phyloP scores from a whole-genome alignment of 1,284 basidiomycete genomes.

The Ganoderma meredithae region DNA sequence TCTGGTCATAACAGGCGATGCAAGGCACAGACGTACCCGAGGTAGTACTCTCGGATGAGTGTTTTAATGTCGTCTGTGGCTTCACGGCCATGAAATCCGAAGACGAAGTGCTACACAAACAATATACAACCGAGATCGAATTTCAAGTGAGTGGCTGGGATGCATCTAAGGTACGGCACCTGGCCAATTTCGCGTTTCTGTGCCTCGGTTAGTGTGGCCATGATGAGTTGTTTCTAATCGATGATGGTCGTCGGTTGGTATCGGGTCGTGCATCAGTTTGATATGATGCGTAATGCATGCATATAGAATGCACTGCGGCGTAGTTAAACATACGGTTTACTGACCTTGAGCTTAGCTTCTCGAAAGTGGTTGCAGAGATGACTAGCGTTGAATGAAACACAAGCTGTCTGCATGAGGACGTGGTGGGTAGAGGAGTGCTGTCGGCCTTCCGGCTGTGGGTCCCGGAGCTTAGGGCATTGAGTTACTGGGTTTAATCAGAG shows the following conservation, averaged over 20 bases:
- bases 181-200: conserved; percentile 61
- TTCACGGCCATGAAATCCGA: conserved; percentile 69
- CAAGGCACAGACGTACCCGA: conserved; percentile 51
- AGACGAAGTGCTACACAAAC: conserved; percentile 64
- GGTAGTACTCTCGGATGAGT: conserved; percentile 66
- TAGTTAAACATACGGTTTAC: background rate
- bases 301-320: background rate
- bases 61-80: conserved; percentile 59
- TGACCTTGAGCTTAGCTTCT: conserved; percentile 1
- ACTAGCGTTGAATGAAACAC: background rate
- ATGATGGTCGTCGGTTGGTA: background rate
- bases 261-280: background rate
- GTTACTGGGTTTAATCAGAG: background rate
- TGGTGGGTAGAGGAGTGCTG: background rate
- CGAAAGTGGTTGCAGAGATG: background rate
- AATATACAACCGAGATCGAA: conserved; percentile 34
- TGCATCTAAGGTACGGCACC: conserved; percentile 40
- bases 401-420: background rate
- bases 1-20: background rate
- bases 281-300: background rate
- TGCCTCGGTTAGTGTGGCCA: conserved; percentile 44
- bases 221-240: conserved; percentile 3
- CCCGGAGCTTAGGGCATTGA: background rate
- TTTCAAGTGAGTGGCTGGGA: conserved; percentile 1
- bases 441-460: background rate